These are phyloP conservation scores for Aspergillus sclerotioniger DNA, from an alignment of 495 filamentous ascomycete genomes.

Conservation along the genomic window DNA sequence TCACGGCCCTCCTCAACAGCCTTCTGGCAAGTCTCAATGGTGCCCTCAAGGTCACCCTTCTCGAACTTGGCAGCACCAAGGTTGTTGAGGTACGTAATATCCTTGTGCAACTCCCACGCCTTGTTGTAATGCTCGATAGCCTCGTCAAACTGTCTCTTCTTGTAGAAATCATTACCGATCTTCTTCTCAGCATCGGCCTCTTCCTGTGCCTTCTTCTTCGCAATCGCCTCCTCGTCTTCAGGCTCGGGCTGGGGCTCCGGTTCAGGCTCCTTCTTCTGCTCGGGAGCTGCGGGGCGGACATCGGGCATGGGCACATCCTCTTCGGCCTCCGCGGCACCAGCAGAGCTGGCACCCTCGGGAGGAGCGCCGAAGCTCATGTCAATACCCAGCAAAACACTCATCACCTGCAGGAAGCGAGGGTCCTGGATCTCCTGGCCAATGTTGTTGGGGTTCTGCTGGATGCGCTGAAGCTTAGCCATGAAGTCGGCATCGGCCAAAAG, in stretches of 20 bases:
- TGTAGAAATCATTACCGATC: constrained; percentile 92
- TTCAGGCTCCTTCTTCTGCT: constrained; percentile 60
- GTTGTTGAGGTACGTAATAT: constrained; percentile 97
- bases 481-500: constrained; percentile 82
- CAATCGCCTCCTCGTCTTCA: constrained; percentile 75
- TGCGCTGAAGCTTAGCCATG: constrained; percentile 80
- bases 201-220: constrained; percentile 85
- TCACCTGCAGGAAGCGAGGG: constrained; percentile 88
- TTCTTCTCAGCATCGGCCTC: constrained; percentile 94
- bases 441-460: constrained; percentile 77
- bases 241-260: constrained; percentile 59
- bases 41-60: constrained; percentile 85
- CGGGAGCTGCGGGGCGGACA: constrained; percentile 48
- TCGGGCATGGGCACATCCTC: constrained; percentile 83
- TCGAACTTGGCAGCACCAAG: constrained; percentile 91
- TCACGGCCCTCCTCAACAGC: constrained; percentile 86
- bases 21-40: constrained; percentile 81
- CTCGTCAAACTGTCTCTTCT: constrained; percentile 92
- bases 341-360: constrained; percentile 44
- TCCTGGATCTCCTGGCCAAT: constrained; percentile 80
- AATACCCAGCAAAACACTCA: constrained; percentile 89
- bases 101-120: constrained; percentile 92
- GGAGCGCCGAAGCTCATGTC: constrained; percentile 81
- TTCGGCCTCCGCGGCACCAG: constrained; percentile 51
- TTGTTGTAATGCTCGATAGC: constrained; percentile 95